A percentile compares a stretch with the other conserved stretches of the same genome.
Conservation (phyloP, 352 stramenopile genomes). For the Phytophthora crassamura region DNA sequence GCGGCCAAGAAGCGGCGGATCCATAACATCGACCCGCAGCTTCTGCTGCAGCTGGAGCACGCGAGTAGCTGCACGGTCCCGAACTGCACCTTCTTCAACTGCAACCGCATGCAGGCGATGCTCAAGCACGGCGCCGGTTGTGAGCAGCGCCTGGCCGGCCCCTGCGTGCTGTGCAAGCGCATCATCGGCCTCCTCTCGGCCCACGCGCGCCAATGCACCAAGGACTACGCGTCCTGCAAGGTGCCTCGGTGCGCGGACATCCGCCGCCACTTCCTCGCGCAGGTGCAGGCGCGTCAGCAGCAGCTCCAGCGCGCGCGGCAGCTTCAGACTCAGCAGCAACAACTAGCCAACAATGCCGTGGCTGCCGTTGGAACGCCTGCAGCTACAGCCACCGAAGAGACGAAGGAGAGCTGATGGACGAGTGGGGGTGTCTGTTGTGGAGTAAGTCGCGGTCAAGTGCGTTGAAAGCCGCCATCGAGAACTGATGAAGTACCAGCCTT, state of each 20-base stretch:
- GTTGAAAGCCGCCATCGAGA: conserved; percentile 5
- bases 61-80: conserved; percentile 73
- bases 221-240: conserved; percentile 77
- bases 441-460: conserved; percentile 7
- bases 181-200: conserved; percentile 86
- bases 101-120: conserved; percentile 88
- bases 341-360: conserved; percentile 10
- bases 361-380: conserved; percentile 6
- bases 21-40: conserved; percentile 89
- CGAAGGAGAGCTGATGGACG: conserved; percentile 20
- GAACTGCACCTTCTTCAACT: conserved; percentile 88
- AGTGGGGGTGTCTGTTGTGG: conserved; percentile 16
- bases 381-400: conserved; percentile 20
- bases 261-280: conserved; percentile 81
- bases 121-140: conserved; percentile 90
- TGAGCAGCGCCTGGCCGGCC: conserved; percentile 79
- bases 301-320: conserved; percentile 56
- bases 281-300: conserved; percentile 79
- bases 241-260: conserved; percentile 89
- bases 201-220: conserved; percentile 84
- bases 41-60: conserved; percentile 87
- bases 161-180: conserved; percentile 87
- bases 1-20: conserved; percentile 93
- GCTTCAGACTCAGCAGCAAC: conserved; percentile 40
- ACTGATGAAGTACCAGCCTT: conserved; percentile 8